These are phyloP conservation scores for Suhomyces faveliae DNA, from an alignment of 805 yeast species.

Conservation along the genomic window DNA sequence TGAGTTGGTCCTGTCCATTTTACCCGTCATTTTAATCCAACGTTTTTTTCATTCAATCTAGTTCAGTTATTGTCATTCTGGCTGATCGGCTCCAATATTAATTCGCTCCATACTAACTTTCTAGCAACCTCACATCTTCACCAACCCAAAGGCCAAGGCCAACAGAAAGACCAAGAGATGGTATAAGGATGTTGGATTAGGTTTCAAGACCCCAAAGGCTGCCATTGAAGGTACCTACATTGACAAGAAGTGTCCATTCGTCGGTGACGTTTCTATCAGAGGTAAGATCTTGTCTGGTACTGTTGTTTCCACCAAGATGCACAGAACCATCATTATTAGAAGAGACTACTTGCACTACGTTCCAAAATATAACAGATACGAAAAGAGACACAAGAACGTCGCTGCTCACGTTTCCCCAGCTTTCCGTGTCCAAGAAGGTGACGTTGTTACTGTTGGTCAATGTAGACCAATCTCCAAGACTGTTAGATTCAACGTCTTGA, in stretches of 20 bases:
- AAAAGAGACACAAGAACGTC: slow-evolving; percentile 99
- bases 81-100: background rate
- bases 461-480: slow-evolving; percentile 99
- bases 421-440: slow-evolving; percentile 99
- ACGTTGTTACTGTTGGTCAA: slow-evolving; percentile 98
- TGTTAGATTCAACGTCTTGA: slow-evolving; percentile 98
- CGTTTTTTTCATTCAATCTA: background rate
- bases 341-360: slow-evolving; percentile 99
- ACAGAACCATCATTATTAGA: slow-evolving; percentile 99
- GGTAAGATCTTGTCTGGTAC: slow-evolving; percentile 99
- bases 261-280: slow-evolving; percentile 95
- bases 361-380: slow-evolving; percentile 99
- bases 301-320: slow-evolving; percentile 99
- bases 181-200: slow-evolving; percentile 99
- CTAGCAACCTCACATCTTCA: slow-evolving; percentile 99
- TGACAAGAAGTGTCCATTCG: slow-evolving; percentile 99
- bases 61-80: too few relatives aligned
- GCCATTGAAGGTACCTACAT: slow-evolving; percentile 99
- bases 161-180: slow-evolving; percentile 99
- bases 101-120: slow-evolving; percentile 37
- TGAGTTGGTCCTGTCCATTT: too few relatives aligned
- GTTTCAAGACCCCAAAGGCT: slow-evolving; percentile 99
- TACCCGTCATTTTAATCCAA: too few relatives aligned
- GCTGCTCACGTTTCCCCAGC: slow-evolving; percentile 99
- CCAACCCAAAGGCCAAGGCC: slow-evolving; percentile 99